Evolutionary conservation across 169 alveolate species (phyloP).

Genomic region (Eimeria tenella): DNA sequence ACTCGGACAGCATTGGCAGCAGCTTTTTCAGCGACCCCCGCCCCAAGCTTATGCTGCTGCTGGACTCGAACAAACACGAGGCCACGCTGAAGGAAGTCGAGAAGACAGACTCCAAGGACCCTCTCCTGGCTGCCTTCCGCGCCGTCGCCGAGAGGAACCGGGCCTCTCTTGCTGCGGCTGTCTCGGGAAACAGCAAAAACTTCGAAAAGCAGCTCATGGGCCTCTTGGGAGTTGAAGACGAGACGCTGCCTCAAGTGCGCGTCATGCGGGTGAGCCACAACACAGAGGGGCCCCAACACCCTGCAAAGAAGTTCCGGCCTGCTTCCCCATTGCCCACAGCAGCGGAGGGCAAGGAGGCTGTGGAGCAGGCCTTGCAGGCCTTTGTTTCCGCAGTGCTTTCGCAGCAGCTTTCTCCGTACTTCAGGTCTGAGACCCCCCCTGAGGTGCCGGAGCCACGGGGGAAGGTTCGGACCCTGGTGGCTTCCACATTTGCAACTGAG

Average conservation of each 20-base stretch:
- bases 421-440: conserved; percentile 71
- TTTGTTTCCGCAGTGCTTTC: conserved; percentile 34
- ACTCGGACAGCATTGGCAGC: conserved; percentile 52
- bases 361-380: background rate
- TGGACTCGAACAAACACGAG: conserved; percentile 25
- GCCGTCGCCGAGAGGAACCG: conserved; percentile 41
- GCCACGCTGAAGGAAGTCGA: conserved; percentile 31
- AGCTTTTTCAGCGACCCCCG: conserved; percentile 62
- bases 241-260: conserved; percentile 62
- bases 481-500: conserved; percentile 31
- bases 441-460: conserved; percentile 59
- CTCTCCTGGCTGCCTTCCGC: conserved; percentile 60
- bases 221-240: conserved; percentile 73
- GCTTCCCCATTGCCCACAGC: background rate
- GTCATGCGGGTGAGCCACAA: conserved; percentile 58
- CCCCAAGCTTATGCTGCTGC: conserved; percentile 64
- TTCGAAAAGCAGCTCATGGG: conserved; percentile 65
- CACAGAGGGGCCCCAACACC: conserved; percentile 71
- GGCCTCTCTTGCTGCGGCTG: conserved; percentile 50
- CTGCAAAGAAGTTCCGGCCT: conserved; percentile 67
- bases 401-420: conserved; percentile 52
- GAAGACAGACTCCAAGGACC: background rate
- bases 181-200: conserved; percentile 55
- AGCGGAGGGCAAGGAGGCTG: background rate
- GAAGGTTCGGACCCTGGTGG: conserved; percentile 64